Conservation (phyloP, 768 basidiomycete genomes). For the Tulasnella sp. region DNA sequence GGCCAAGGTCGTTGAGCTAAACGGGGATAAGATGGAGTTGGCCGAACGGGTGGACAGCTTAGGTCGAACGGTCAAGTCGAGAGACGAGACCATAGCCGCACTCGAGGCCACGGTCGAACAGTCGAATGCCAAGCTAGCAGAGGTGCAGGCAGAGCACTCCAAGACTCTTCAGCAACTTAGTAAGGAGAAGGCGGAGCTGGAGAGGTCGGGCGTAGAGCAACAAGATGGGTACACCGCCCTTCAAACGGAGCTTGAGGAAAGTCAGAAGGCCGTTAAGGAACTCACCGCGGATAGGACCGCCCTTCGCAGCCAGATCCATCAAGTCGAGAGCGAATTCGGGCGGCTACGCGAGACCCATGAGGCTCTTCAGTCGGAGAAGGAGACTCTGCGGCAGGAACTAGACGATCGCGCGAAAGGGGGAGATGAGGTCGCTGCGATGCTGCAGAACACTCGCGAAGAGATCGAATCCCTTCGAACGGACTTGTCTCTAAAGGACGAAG, state of each 20-base stretch:
- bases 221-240: constrained; percentile 40
- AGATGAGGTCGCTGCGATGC: constrained; percentile 56
- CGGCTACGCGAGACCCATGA: constrained; percentile 35
- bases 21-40: constrained; percentile 59
- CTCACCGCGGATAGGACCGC: constrained; percentile 60
- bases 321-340: constrained; percentile 52
- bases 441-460: constrained; percentile 58
- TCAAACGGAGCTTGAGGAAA: constrained; percentile 44
- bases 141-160: constrained; percentile 3
- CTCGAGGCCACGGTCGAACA: constrained; percentile 56
- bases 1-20: constrained; percentile 75
- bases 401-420: constrained; percentile 39
- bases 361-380: constrained; percentile 39
- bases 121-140: constrained; percentile 13
- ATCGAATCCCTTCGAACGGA: constrained; percentile 62
- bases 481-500: constrained; percentile 53
- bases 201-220: constrained; percentile 28
- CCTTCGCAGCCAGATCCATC: constrained; percentile 48
- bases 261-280: constrained; percentile 46
- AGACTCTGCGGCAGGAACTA: constrained; percentile 45
- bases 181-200: constrained; percentile 39
- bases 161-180: constrained; percentile 36
- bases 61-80: constrained; percentile 45
- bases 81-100: constrained; percentile 51
- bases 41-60: constrained; percentile 55